phyloP scores from a whole-genome alignment of 164 flowering plant species.

The Sextonia rubra region DNA sequence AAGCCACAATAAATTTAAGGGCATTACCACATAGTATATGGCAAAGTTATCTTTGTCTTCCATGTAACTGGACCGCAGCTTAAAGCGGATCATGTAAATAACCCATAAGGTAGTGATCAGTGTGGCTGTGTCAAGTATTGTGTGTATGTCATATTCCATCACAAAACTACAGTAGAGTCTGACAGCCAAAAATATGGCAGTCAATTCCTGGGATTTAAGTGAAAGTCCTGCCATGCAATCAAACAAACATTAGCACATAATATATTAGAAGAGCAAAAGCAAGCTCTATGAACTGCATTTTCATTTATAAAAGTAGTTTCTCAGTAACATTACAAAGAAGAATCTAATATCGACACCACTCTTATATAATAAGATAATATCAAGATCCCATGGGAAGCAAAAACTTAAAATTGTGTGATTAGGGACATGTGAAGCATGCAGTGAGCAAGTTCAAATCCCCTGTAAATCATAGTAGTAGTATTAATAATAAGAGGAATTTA shows the following conservation, averaged over 20 bases:
- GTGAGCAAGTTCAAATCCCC: no score
- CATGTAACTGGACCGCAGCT: constrained; percentile 33
- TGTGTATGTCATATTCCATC: constrained; percentile 51
- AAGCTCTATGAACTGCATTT: neutral
- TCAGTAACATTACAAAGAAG: neutral
- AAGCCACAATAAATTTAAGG: no score
- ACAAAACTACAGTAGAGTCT: constrained; percentile 52
- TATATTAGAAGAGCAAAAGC: neutral
- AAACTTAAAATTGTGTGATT: no score
- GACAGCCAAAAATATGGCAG: constrained; percentile 47
- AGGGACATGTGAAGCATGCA: no score
- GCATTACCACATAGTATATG: constrained; percentile 36
- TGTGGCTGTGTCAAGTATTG: constrained; percentile 47
- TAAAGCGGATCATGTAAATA: constrained; percentile 37
- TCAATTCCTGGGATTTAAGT: constrained; percentile 49
- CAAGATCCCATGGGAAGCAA: neutral
- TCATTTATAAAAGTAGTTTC: neutral
- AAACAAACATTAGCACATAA: neutral
- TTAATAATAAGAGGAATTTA: no score
- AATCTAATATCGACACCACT: neutral
- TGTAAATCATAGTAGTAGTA: no score
- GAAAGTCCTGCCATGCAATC: constrained; percentile 41
- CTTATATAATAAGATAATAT: neutral
- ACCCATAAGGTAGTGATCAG: constrained; percentile 40
- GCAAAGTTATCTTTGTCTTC: constrained; percentile 42